Percentiles rank a stretch among this genome's conserved stretches.
These are phyloP conservation scores for Parsonsia alboflavescens DNA, from an alignment of 257 asterid species.

Conservation along the genomic window DNA sequence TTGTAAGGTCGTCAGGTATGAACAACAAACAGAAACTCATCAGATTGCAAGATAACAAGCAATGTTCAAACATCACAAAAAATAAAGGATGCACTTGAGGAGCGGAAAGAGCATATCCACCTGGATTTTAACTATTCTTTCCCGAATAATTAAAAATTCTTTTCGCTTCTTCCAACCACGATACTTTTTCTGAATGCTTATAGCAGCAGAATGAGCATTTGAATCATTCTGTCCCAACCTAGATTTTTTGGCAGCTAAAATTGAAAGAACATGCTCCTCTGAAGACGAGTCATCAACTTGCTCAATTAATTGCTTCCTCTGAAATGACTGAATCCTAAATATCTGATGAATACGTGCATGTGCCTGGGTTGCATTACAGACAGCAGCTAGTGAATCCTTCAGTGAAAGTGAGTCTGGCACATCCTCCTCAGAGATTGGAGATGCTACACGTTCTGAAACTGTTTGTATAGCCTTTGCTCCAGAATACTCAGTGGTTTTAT, in stretches of 20 bases:
- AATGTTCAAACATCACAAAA: not conserved
- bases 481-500: constrained; percentile 34
- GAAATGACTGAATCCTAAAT: constrained; percentile 79
- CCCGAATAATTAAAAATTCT: constrained; percentile 65
- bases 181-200: constrained; percentile 77
- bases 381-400: constrained; percentile 91
- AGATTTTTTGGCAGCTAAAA: constrained; percentile 49
- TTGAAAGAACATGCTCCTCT: constrained; percentile 57
- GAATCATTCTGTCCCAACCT: constrained; percentile 53
- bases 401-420: constrained; percentile 65
- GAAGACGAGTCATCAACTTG: constrained; percentile 31
- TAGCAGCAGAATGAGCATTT: constrained; percentile 69
- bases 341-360: constrained; percentile 90
- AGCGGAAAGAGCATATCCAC: constrained; percentile 34
- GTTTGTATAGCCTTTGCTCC: constrained; percentile 47
- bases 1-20: not conserved
- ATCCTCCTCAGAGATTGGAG: constrained; percentile 58
- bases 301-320: constrained; percentile 60
- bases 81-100: not conserved
- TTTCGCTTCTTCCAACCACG: constrained; percentile 92
- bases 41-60: not conserved
- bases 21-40: not conserved
- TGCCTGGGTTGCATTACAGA: constrained; percentile 91
- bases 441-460: constrained; percentile 66
- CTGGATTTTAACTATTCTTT: constrained; percentile 92